A percentile compares a stretch with the other conserved stretches of the same genome.
phyloP scores from a whole-genome alignment of 805 yeast genomes.

The Kregervanrija pseudodelftensis region DNA sequence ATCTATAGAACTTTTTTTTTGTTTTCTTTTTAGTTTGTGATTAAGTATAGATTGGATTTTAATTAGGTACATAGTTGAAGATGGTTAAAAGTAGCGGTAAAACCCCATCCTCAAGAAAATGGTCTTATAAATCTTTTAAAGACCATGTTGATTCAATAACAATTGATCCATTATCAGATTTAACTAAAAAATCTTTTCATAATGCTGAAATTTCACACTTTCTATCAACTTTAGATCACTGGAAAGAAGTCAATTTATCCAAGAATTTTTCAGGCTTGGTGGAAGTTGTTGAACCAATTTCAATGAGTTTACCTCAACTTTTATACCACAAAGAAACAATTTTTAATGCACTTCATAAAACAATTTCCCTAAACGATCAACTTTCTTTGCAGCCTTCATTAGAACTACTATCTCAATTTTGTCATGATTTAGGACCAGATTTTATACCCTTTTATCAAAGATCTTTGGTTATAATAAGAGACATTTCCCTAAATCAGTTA shows the following conservation, averaged over 20 bases:
- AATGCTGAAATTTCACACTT: conserved; percentile 75
- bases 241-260: conserved; percentile 83
- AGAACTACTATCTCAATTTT: conserved; percentile 76
- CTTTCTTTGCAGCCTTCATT: conserved; percentile 73
- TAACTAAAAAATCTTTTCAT: conserved; percentile 56
- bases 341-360: conserved; percentile 32
- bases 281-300: conserved; percentile 43
- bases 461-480: conserved; percentile 44
- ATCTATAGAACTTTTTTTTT: background rate
- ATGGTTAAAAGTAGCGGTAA: conserved; percentile 35
- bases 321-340: conserved; percentile 62
- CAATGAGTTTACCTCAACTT: conserved; percentile 74
- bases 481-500: conserved; percentile 40
- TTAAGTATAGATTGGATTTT: background rate
- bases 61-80: background rate
- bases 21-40: conserved; percentile 1
- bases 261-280: conserved; percentile 60
- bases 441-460: conserved; percentile 59
- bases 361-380: conserved; percentile 52
- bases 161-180: conserved; percentile 60
- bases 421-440: conserved; percentile 90
- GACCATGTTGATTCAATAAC: conserved; percentile 78
- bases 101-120: conserved; percentile 50
- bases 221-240: conserved; percentile 68
- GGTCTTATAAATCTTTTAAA: conserved; percentile 67